These are phyloP conservation scores for Paecilomyces sp. DNA, from an alignment of 2,329 filamentous ascomycete genomes.

Conservation along the genomic window DNA sequence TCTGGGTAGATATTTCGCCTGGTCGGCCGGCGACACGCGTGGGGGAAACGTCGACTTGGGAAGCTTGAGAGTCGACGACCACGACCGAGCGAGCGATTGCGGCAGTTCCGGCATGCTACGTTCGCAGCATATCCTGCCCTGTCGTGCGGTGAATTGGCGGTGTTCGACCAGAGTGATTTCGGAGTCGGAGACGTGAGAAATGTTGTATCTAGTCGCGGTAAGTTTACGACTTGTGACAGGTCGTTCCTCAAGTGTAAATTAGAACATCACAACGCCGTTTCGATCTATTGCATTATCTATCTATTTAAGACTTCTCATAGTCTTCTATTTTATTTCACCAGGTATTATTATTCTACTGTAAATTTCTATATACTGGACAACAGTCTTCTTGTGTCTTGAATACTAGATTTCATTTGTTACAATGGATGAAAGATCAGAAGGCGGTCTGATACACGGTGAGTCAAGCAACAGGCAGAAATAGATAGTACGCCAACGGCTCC, in stretches of 20 bases:
- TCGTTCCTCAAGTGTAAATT: not conserved
- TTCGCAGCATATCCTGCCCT: constrained; percentile 17
- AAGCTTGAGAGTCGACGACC: constrained; percentile 67
- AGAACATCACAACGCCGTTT: too few species aligned
- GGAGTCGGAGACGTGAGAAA: not conserved
- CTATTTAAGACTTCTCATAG: not conserved
- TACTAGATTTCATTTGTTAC: too few species aligned
- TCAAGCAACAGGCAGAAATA: not conserved
- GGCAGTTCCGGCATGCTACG: constrained; percentile 32
- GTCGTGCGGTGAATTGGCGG: not conserved
- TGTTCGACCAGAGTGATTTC: not conserved
- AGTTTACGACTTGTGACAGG: not conserved
- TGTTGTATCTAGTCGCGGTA: not conserved
- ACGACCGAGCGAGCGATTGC: constrained; percentile 42
- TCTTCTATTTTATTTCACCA: too few species aligned
- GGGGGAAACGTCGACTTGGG: constrained; percentile 65
- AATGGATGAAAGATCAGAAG: not conserved
- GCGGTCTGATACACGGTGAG: not conserved
- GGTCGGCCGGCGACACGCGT: constrained; percentile 38
- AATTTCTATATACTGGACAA: too few species aligned
- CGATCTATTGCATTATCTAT: not conserved
- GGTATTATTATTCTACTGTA: too few species aligned
- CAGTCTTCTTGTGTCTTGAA: too few species aligned
- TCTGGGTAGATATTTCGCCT: constrained; percentile 57
- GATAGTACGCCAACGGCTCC: too few species aligned